phyloP scores from a whole-genome alignment of 441 rosid genomes.

The Pelargonium fulgidum region DNA sequence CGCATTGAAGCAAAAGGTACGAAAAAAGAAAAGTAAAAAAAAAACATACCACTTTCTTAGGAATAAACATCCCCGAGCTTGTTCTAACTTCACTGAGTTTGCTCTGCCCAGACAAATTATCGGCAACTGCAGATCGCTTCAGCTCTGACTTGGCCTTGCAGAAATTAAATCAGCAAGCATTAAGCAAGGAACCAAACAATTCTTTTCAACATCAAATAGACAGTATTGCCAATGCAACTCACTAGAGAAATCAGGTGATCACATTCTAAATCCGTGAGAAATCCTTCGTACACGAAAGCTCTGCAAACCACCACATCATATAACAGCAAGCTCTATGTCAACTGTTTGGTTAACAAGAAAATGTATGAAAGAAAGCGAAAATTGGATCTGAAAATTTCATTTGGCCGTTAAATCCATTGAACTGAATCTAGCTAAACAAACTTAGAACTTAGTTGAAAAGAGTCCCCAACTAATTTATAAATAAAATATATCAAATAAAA shows the following conservation, averaged over 20 bases:
- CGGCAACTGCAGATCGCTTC: constrained; percentile 96
- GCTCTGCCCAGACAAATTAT: constrained; percentile 72
- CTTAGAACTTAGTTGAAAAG: too few relatives aligned
- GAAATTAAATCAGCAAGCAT: too few relatives aligned
- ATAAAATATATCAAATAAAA: too few relatives aligned
- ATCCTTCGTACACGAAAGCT: constrained; percentile 88
- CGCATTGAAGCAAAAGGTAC: too few relatives aligned
- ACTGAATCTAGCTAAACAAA: neutral
- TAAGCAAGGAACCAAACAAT: too few relatives aligned
- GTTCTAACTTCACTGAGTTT: constrained; percentile 75
- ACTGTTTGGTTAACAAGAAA: neutral
- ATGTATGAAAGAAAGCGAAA: too few relatives aligned
- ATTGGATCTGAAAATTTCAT: too few relatives aligned
- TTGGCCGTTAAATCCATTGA: neutral
- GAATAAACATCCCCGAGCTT: constrained; percentile 92
- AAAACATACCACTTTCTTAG: constrained; percentile 63
- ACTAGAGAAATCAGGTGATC: constrained; percentile 82
- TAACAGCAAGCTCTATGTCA: neutral
- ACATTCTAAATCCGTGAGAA: constrained; percentile 82
- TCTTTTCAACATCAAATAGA: too few relatives aligned
- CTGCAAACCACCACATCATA: constrained; percentile 29
- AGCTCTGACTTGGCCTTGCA: constrained; percentile 52
- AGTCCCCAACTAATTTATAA: too few relatives aligned
- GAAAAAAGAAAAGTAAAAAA: constrained; percentile 4
- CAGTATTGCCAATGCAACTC: too few relatives aligned